These are phyloP conservation scores for Cadophora sp. DNA, from an alignment of 2,329 filamentous ascomycete genomes.

Conservation along the genomic window DNA sequence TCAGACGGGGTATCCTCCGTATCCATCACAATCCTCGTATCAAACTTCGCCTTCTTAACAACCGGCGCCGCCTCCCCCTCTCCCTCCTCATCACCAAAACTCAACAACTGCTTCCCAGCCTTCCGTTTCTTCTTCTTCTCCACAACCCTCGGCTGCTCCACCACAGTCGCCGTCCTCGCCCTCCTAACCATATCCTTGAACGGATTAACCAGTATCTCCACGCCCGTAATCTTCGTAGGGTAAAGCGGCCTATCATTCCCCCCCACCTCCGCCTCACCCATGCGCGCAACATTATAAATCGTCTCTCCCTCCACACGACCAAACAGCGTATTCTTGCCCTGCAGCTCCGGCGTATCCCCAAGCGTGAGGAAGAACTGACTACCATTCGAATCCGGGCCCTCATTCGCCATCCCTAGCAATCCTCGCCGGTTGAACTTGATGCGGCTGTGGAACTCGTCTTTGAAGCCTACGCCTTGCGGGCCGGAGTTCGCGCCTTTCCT, in stretches of 20 bases:
- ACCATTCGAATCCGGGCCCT: conserved; percentile 81
- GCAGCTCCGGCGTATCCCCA: conserved; percentile 82
- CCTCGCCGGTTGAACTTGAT: conserved; percentile 93
- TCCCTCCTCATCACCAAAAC: conserved; percentile 73
- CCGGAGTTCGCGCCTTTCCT: conserved; percentile 67
- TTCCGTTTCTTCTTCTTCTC: conserved; percentile 74
- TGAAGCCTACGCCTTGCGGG: conserved; percentile 65
- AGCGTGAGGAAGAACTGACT: conserved; percentile 98
- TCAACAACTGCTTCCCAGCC: conserved; percentile 76
- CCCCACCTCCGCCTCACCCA: conserved; percentile 86
- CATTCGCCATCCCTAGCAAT: conserved; percentile 95
- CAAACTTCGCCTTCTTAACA: conserved; percentile 79
- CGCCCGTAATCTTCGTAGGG: conserved; percentile 75
- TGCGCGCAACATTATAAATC: conserved; percentile 94
- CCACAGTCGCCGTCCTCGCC: conserved; percentile 59
- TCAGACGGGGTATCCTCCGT: conserved; percentile 49
- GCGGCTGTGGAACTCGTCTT: conserved; percentile 89
- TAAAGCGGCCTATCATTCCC: conserved; percentile 87
- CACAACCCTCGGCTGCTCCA: conserved; percentile 52
- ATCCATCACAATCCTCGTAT: conserved; percentile 74
- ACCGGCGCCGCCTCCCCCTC: conserved; percentile 63
- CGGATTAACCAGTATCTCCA: conserved; percentile 81
- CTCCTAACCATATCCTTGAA: conserved; percentile 82
- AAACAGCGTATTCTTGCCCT: conserved; percentile 91
- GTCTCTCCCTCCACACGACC: conserved; percentile 91